Evolutionary conservation across 2,329 filamentous ascomycete genomes (phyloP).

Genomic region (Emmonsiellopsis sp.): DNA sequence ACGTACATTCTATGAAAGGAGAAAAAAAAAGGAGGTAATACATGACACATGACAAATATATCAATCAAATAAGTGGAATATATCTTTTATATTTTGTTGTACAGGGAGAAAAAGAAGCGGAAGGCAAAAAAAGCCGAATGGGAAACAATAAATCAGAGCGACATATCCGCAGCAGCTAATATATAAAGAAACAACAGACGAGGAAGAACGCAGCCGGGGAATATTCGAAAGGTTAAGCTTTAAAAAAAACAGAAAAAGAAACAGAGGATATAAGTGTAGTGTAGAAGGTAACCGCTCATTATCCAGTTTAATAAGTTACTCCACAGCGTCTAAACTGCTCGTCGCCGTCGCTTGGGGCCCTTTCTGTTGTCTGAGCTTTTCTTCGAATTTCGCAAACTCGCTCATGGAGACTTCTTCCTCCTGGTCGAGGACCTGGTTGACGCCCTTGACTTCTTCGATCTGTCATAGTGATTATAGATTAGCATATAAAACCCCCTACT

Average conservation of each 20-base stretch:
- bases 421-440: slow-evolving; percentile 80
- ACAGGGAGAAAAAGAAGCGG: slow-evolving; percentile 6
- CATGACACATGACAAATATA: too few species aligned
- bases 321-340: slow-evolving; percentile 45
- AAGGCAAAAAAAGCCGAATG: slow-evolving; percentile 11
- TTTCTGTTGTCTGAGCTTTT: slow-evolving; percentile 59
- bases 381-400: slow-evolving; percentile 92
- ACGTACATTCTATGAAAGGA: too few species aligned
- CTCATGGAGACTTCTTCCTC: slow-evolving; percentile 80
- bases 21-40: too few species aligned
- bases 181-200: too few species aligned
- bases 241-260: neutral
- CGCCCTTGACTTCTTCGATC: slow-evolving; percentile 92
- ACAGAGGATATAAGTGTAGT: neutral
- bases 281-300: neutral
- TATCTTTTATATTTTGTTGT: too few species aligned
- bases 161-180: too few species aligned
- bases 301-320: slow-evolving; percentile 5
- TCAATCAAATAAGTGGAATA: too few species aligned
- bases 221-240: neutral
- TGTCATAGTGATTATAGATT: slow-evolving; percentile 31
- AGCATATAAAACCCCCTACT: neutral
- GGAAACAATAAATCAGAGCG: too few species aligned
- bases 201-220: neutral
- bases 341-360: slow-evolving; percentile 41